Percentiles rank a stretch among this genome's conserved stretches.
Conservation (phyloP, 2,329 filamentous ascomycete genomes). For the Pseudogymnoascus destructans region DNA sequence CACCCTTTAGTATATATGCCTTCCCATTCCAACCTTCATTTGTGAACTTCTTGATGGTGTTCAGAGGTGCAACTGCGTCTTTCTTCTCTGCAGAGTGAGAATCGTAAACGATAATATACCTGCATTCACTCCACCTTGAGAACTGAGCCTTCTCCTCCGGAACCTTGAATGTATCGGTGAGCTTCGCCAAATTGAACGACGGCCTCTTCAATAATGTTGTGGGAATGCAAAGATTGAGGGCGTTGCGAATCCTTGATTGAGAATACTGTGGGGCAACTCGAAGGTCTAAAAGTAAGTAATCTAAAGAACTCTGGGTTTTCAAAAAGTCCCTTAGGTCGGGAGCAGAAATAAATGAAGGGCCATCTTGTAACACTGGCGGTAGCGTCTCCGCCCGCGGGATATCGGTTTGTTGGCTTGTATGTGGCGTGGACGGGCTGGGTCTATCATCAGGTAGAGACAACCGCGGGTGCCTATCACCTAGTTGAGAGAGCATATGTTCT, state of each 20-base stretch:
- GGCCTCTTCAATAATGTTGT: conserved; percentile 85
- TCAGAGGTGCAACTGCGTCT: conserved; percentile 67
- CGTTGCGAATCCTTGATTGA: conserved; percentile 60
- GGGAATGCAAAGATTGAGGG: conserved; percentile 86
- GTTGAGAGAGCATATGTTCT: conserved; percentile 20
- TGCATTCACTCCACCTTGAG: conserved; percentile 58
- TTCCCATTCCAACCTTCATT: conserved; percentile 68
- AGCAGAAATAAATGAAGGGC: conserved; percentile 39
- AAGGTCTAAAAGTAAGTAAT: conserved; percentile 62
- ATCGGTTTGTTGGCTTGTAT: conserved; percentile 18
- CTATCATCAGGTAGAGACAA: conserved; percentile 40
- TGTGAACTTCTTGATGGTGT: conserved; percentile 87
- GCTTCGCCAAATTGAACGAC: conserved; percentile 77
- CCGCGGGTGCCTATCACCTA: conserved; percentile 40
- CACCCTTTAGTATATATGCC: conserved; percentile 65
- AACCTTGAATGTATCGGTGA: conserved; percentile 73
- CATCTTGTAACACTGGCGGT: conserved; percentile 36
- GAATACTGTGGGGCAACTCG: conserved; percentile 75
- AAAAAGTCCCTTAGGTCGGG: conserved; percentile 44
- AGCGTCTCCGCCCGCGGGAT: conserved; percentile 36
- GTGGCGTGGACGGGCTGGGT: conserved; percentile 30
- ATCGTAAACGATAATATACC: conserved; percentile 80
- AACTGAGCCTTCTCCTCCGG: conserved; percentile 60
- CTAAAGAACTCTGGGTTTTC: conserved; percentile 27
- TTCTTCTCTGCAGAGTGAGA: conserved; percentile 61